Conservation (phyloP, 176 grass and related monocot species). For the Eragrostis nindensis region DNA sequence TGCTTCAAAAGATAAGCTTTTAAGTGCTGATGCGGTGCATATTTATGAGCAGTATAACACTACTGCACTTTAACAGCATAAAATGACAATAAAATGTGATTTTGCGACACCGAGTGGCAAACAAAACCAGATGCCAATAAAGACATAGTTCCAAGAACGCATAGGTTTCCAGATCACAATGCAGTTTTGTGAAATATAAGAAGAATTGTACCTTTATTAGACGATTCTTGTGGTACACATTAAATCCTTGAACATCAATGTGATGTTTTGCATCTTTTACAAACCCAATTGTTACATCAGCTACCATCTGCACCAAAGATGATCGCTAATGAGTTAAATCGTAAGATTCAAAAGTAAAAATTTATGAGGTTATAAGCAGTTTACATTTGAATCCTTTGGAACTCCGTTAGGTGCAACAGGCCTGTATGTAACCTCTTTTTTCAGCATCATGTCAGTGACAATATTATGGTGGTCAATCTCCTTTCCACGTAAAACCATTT, state of each 20-base stretch:
- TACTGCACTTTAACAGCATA: not conserved
- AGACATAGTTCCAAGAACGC: not conserved
- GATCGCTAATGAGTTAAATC: slow-evolving; percentile 29
- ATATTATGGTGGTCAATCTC: slow-evolving; percentile 98
- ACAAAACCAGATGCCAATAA: not conserved
- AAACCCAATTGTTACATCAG: slow-evolving; percentile 92
- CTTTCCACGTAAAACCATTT: slow-evolving; percentile 89
- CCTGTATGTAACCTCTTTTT: slow-evolving; percentile 91
- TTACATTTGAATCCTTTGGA: slow-evolving; percentile 88
- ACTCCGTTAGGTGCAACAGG: slow-evolving; percentile 62
- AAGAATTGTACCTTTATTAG: slow-evolving; percentile 82
- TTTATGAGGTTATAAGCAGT: slow-evolving; percentile 10
- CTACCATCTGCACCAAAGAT: slow-evolving; percentile 76
- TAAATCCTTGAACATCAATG: slow-evolving; percentile 93
- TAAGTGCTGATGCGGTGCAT: not conserved
- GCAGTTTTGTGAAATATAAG: slow-evolving; percentile 2
- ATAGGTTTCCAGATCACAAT: not conserved
- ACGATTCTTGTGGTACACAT: slow-evolving; percentile 96
- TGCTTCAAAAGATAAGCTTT: not conserved
- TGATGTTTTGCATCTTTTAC: slow-evolving; percentile 99
- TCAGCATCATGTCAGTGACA: slow-evolving; percentile 97
- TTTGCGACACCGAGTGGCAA: too few species aligned
- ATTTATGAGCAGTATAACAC: not conserved
- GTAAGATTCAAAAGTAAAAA: slow-evolving; percentile 35
- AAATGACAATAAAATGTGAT: too few species aligned